These are phyloP conservation scores for Pythium brassicae DNA, from an alignment of 352 stramenopile genomes.

Conservation along the genomic window DNA sequence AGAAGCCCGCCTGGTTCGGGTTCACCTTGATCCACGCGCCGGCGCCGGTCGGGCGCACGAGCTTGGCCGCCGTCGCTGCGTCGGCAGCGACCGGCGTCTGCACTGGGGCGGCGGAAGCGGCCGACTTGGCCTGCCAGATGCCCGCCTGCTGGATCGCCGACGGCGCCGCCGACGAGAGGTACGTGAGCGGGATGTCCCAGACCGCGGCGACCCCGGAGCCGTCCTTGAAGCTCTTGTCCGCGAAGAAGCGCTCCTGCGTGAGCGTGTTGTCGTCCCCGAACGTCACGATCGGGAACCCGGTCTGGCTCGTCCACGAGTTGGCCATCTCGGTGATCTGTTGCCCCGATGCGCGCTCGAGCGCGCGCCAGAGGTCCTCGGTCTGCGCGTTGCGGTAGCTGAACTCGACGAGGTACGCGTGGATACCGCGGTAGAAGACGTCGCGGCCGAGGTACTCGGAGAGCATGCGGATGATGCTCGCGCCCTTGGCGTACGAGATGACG, in stretches of 20 bases:
- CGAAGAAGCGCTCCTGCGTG: slow-evolving; percentile 92
- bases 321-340: slow-evolving; percentile 92
- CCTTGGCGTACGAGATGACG: slow-evolving; percentile 96
- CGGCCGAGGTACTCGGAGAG: slow-evolving; percentile 65
- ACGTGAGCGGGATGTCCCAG: slow-evolving; percentile 87
- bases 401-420: slow-evolving; percentile 93
- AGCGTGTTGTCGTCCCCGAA: slow-evolving; percentile 71
- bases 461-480: slow-evolving; percentile 69
- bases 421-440: slow-evolving; percentile 73
- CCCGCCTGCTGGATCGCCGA: slow-evolving; percentile 42
- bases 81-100: slow-evolving; percentile 6
- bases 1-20: slow-evolving; percentile 92
- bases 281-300: slow-evolving; percentile 91
- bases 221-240: slow-evolving; percentile 59
- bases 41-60: slow-evolving; percentile 12
- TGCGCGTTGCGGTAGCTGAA: slow-evolving; percentile 95
- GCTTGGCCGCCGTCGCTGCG: slow-evolving; percentile 9
- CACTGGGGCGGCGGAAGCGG: background rate
- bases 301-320: slow-evolving; percentile 92
- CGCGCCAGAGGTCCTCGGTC: slow-evolving; percentile 94
- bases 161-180: slow-evolving; percentile 43
- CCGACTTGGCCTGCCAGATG: slow-evolving; percentile 57
- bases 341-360: slow-evolving; percentile 88
- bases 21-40: slow-evolving; percentile 95
- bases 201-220: slow-evolving; percentile 59